phyloP scores from a whole-genome alignment of 2,329 filamentous ascomycete species.

The Venturia carpophila region DNA sequence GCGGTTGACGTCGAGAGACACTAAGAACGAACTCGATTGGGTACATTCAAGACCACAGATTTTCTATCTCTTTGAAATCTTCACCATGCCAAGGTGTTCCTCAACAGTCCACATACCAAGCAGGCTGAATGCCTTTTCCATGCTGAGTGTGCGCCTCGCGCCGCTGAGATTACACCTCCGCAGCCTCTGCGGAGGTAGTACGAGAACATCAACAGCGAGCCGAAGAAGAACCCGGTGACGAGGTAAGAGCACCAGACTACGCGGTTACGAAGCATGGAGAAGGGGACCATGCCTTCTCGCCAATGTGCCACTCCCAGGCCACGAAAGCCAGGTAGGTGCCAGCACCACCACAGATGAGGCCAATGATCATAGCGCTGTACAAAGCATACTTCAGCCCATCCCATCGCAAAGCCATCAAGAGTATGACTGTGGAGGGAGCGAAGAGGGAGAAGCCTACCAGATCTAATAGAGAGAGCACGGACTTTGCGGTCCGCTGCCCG shows the following conservation, averaged over 20 bases:
- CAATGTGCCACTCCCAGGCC: conserved; percentile 30
- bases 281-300: conserved; percentile 25
- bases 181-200: conserved; percentile 35
- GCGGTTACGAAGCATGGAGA: conserved; percentile 19
- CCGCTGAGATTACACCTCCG: neutral
- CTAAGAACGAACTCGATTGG: no score
- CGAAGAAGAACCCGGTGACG: conserved; percentile 27
- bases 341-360: conserved; percentile 21
- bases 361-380: conserved; percentile 23
- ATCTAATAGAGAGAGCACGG: conserved; percentile 20
- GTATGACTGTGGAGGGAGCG: conserved; percentile 28
- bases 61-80: no score
- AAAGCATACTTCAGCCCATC: conserved; percentile 36
- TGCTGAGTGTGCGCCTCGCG: no score
- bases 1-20: no score
- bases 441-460: conserved; percentile 26
- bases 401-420: conserved; percentile 39
- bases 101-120: no score
- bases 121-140: no score
- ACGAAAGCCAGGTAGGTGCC: conserved; percentile 22
- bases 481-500: conserved; percentile 20
- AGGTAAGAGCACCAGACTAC: neutral
- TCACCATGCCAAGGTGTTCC: no score
- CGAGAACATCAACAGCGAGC: conserved; percentile 30
- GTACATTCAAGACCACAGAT: no score